Conservation (phyloP, 495 filamentous ascomycete genomes). For the Apodospora peruviana region DNA sequence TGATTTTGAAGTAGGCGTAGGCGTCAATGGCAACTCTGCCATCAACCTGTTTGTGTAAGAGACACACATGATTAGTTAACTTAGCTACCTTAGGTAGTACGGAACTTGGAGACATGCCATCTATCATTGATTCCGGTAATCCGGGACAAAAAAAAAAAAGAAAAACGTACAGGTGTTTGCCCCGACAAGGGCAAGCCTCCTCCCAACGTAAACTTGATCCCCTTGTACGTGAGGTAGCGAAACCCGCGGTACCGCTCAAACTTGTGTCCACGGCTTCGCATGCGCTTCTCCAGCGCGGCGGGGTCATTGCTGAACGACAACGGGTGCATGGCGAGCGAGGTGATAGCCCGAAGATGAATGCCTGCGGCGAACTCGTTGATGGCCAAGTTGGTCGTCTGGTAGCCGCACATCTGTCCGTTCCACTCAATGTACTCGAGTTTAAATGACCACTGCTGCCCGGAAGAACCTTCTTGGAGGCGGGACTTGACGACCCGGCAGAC, state of each 20-base stretch:
- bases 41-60: background rate
- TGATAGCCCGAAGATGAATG: too few relatives aligned
- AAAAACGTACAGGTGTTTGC: too few relatives aligned
- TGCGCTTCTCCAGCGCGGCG: slow-evolving; percentile 22
- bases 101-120: too few relatives aligned
- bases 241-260: slow-evolving; percentile 49
- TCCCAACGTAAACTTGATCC: slow-evolving; percentile 15
- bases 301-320: slow-evolving; percentile 42
- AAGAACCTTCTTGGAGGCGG: background rate
- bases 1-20: slow-evolving; percentile 14
- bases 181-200: too few relatives aligned
- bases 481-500: slow-evolving; percentile 14
- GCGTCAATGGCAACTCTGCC: slow-evolving; percentile 19
- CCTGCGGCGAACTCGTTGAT: slow-evolving; percentile 39
- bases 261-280: slow-evolving; percentile 35
- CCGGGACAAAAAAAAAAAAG: too few relatives aligned
- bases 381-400: slow-evolving; percentile 19
- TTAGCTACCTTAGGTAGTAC: background rate
- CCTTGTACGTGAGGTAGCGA: slow-evolving; percentile 51
- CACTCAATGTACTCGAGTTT: slow-evolving; percentile 46
- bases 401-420: slow-evolving; percentile 51
- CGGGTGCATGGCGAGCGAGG: too few relatives aligned
- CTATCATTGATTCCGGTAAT: too few relatives aligned
- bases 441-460: slow-evolving; percentile 12
- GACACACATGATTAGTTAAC: background rate